Conservation (phyloP, 2,329 filamentous ascomycete species). For the Phialocephala subalpina region DNA sequence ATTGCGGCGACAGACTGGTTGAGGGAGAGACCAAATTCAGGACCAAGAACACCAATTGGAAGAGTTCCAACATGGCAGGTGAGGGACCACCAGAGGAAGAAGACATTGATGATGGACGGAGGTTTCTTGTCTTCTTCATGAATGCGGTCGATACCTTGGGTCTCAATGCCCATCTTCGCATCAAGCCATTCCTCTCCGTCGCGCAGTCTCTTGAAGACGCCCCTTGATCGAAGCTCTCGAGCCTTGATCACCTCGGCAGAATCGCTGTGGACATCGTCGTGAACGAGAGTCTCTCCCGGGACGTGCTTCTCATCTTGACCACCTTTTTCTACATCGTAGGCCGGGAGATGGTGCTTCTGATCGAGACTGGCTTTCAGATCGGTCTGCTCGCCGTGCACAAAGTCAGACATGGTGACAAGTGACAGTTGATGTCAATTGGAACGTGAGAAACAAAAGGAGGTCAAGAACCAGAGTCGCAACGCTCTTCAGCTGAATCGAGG, state of each 20-base stretch:
- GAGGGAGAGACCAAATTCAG: conserved; percentile 55
- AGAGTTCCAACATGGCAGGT: conserved; percentile 50
- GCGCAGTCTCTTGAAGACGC: conserved; percentile 40
- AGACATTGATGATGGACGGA: conserved; percentile 51
- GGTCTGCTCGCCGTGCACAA: conserved; percentile 40
- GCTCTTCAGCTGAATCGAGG: conserved; percentile 2
- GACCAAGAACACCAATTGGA: conserved; percentile 54
- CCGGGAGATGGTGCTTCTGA: conserved; percentile 27
- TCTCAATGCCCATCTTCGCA: conserved; percentile 54
- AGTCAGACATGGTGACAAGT: conserved; percentile 32
- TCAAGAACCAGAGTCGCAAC: background rate
- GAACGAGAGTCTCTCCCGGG: background rate
- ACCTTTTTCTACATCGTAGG: conserved; percentile 37
- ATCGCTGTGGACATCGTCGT: conserved; percentile 17
- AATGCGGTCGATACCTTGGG: conserved; percentile 55
- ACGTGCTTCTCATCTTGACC: conserved; percentile 27
- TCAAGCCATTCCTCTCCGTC: conserved; percentile 51
- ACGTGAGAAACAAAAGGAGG: background rate
- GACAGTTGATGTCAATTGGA: conserved; percentile 5
- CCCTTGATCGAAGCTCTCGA: conserved; percentile 34
- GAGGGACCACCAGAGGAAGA: conserved; percentile 53
- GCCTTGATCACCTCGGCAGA: conserved; percentile 35
- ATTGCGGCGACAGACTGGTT: conserved; percentile 51
- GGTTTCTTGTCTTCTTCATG: conserved; percentile 52
- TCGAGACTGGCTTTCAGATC: conserved; percentile 35